Conservation (phyloP, 768 basidiomycete species). For the Agaricus bisporus region DNA sequence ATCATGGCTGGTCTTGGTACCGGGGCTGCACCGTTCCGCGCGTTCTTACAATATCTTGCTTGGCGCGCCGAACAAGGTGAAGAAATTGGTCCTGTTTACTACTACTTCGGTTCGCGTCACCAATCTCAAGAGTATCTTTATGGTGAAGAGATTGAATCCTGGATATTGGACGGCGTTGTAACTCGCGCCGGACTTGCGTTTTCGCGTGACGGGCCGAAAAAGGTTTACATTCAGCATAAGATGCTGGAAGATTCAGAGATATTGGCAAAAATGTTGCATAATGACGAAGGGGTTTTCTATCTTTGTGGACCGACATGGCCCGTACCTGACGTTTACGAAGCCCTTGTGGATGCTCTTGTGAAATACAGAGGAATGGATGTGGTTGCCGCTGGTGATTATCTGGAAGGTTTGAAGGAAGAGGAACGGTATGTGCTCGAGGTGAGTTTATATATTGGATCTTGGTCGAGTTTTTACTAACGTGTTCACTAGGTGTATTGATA, state of each 20-base stretch:
- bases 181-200: conserved; percentile 92
- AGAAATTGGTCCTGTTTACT: conserved; percentile 87
- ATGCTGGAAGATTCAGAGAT: conserved; percentile 86
- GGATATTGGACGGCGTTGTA: conserved; percentile 78
- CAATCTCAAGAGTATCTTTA: conserved; percentile 96
- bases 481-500: conserved; percentile 22
- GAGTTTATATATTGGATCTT: conserved; percentile 10
- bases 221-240: conserved; percentile 98
- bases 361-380: conserved; percentile 62
- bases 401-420: conserved; percentile 91
- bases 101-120: conserved; percentile 98
- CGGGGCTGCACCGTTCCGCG: conserved; percentile 98
- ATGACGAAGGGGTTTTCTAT: conserved; percentile 82
- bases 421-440: conserved; percentile 98
- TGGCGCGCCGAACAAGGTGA: conserved; percentile 70
- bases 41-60: conserved; percentile 95
- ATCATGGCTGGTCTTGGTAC: conserved; percentile 99
- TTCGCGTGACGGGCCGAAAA: conserved; percentile 87
- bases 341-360: conserved; percentile 75
- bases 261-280: conserved; percentile 69
- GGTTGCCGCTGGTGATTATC: conserved; percentile 66
- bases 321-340: conserved; percentile 96
- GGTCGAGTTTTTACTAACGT: neutral
- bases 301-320: conserved; percentile 99
- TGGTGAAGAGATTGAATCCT: conserved; percentile 94